Evolutionary conservation across 2,329 filamentous ascomycete genomes (phyloP), one percentile per base, ranked within the genome.

Genomic region (Arthrobotrys megalospora): DNA sequence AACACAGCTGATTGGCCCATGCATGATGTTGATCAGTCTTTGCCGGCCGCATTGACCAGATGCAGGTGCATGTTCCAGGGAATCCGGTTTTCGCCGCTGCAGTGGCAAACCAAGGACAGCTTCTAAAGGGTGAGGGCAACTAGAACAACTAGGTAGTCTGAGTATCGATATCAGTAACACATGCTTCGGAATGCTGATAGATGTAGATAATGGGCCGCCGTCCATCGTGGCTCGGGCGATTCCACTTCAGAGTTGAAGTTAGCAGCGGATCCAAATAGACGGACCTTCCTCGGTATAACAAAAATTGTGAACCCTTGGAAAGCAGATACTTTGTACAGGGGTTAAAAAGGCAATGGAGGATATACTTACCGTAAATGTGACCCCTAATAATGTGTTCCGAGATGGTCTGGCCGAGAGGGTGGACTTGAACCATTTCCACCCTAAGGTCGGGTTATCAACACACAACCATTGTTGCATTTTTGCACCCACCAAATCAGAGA

Each of bases 381-480:
- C n/a, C n/a, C n/a, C n/a, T n/a, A n/a, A n/a, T n/a, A n/a, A n/a
- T n/a, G n/a, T 32, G n/a, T 12, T 1, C 32, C 10, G 8, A 2
- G 12, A 7, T 45, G 41, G 14, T n/a, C n/a, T n/a, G n/a, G n/a
- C n/a, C n/a, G n/a, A n/a, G n/a, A n/a, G n/a, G n/a, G n/a, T n/a
- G n/a, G n/a, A n/a, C n/a, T n/a, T n/a, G n/a, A n/a, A n/a, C n/a
- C 24, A 28, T 28, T 5, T 28, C 24, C 24, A n/a, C n/a, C n/a
- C n/a, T n/a, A n/a, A 28, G 24, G 4, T 21, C 28, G n/a, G 14
- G 19, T 16, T 16, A 16, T n/a, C 50, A 60, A 43, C 43, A 65
- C 41, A 19, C 28, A 7, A n/a, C 14, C 14, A 6, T 70, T 70
- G 66, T 70, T 70, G 66, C 52, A 70, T 70, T 70, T 70, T 62